Evolutionary conservation across 192 early-diverging fungal species (phyloP).

Genomic region (Physocladia obscura): DNA sequence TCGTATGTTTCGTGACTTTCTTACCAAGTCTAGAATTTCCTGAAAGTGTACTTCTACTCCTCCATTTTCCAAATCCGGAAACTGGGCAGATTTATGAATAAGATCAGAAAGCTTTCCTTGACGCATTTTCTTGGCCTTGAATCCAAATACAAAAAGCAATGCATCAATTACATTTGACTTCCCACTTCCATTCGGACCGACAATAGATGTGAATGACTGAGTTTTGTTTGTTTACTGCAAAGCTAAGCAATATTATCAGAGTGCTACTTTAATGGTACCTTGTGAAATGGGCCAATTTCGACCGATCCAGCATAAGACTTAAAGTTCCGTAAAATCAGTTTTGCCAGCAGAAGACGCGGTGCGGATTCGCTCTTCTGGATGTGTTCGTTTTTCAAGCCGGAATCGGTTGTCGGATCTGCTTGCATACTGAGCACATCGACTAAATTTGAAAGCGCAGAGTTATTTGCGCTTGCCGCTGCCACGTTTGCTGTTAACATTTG

Average conservation of each 20-base stretch:
- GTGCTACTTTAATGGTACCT: constrained; percentile 50
- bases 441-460: neutral
- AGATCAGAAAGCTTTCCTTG: constrained; percentile 93
- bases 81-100: constrained; percentile 86
- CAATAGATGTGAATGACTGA: constrained; percentile 77
- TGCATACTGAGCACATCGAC: too few relatives aligned
- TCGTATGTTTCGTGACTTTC: neutral
- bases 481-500: neutral
- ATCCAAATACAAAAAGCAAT: constrained; percentile 97
- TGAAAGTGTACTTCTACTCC: constrained; percentile 92
- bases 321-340: constrained; percentile 92
- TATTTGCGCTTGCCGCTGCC: neutral
- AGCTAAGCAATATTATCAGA: neutral
- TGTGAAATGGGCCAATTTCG: constrained; percentile 96
- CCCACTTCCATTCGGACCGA: constrained; percentile 96
- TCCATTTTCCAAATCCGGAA: constrained; percentile 71
- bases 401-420: too few relatives aligned
- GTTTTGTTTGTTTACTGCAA: neutral
- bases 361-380: neutral
- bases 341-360: constrained; percentile 66
- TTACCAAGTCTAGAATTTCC: constrained; percentile 81
- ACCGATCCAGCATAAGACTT: constrained; percentile 92
- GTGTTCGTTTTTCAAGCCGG: neutral
- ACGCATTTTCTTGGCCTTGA: constrained; percentile 93
- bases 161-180: constrained; percentile 99